Conservation (phyloP, 495 filamentous ascomycete species). For the Margaritispora aquatica region DNA sequence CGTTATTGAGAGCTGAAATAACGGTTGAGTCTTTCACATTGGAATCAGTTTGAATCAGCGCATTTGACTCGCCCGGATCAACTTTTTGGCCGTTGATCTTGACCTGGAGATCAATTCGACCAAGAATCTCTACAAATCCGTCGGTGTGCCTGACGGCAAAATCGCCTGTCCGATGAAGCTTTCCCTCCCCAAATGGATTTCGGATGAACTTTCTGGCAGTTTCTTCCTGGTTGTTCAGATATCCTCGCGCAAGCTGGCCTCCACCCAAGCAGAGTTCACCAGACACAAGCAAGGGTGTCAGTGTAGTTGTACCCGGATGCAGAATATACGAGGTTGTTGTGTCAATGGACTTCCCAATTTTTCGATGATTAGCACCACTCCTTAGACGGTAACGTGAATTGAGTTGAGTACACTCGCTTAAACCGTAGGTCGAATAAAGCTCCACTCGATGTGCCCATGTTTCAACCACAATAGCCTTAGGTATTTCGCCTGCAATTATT, state of each 20-base stretch:
- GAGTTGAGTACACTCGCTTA: background rate
- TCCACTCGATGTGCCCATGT: conserved; percentile 48
- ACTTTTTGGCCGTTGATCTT: conserved; percentile 28
- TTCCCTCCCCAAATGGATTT: conserved; percentile 12
- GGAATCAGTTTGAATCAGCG: background rate
- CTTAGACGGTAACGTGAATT: background rate
- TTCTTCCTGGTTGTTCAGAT: conserved; percentile 31
- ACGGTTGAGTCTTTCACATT: background rate
- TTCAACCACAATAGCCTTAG: conserved; percentile 44
- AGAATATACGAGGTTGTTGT: background rate
- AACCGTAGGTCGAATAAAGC: conserved; percentile 14
- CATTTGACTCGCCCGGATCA: conserved; percentile 21
- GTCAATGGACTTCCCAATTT: background rate
- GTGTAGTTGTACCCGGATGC: conserved; percentile 1
- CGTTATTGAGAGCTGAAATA: background rate
- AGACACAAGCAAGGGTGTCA: conserved; percentile 50
- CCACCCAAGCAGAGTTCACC: conserved; percentile 60
- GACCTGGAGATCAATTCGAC: conserved; percentile 39
- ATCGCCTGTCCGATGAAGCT: conserved; percentile 50
- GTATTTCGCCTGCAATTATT: conserved; percentile 42
- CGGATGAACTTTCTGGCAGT: conserved; percentile 25
- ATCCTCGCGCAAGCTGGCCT: conserved; percentile 42
- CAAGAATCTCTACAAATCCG: conserved; percentile 33
- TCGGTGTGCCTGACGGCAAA: conserved; percentile 20
- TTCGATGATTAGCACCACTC: background rate